Base-by-base conservation (phyloP, 1,284 basidiomycete species). In the Taiwanofungus camphoratus region DNA sequence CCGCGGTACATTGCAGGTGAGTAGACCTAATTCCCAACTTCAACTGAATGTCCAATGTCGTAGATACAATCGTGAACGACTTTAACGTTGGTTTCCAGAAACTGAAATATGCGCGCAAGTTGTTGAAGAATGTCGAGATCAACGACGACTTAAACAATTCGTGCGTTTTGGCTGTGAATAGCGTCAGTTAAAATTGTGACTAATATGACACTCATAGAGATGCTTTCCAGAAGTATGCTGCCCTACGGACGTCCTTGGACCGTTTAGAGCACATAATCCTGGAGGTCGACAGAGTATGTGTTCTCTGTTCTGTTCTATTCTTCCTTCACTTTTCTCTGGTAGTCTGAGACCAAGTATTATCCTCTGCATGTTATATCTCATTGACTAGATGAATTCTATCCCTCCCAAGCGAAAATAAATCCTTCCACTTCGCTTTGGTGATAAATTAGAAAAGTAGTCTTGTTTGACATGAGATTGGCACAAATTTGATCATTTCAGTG, bases 1-100 rank as follows among this genome's bases (percentile, higher is more conserved):
- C 0, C 72, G 77, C 49, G 69, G 70, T 13, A 69, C 70, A 23
- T 54, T 82, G 13, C 78, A 87, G 70, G 85, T 81, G 34, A 21
- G 67, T 46, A 11, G 29, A 2, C 8, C 5, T 22, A 8, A 9
- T n/a, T 5, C 18, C 15, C 23, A 16, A 23, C 19, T 20, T 5
- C 16, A 20, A 31, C 9, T 33, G 2, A 4, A 23, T 26, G 13
- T 36, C 19, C 22, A 22, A 16, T 24, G 12, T 20, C 21, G 13
- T 18, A n/a, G n/a, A 22, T 19, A 8, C 29, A 33, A 34, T 40
- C 18, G 16, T 15, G 38, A 3, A 42, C 18, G 22, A 23, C 5
- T 37, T 26, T 16, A 5, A 3, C n/a, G 30, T 29, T 24, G 1
- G 16, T 38, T 12, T 42, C n/a, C 49, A 88, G 85, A 79, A 75